Percentiles rank a stretch among this genome's conserved stretches.
Evolutionary conservation across 345 rosid genomes (phyloP).

Genomic region (Dipteronia sinensis): DNA sequence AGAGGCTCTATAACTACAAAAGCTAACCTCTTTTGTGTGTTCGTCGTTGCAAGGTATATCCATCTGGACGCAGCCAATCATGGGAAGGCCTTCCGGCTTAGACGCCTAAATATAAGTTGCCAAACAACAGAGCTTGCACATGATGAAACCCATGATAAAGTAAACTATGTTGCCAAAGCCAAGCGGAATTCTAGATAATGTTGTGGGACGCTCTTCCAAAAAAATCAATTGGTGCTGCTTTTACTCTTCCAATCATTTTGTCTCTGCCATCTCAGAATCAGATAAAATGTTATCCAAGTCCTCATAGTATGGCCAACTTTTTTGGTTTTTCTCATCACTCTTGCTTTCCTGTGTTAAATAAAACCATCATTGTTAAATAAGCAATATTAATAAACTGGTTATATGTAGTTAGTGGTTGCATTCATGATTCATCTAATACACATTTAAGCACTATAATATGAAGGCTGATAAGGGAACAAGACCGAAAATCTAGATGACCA

Average conservation of each 20-base stretch:
- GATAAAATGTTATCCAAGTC: slow-evolving; percentile 67
- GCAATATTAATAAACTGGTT: neutral
- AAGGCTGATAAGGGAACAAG: neutral
- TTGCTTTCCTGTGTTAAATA: slow-evolving; percentile 58
- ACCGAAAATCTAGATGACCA: neutral
- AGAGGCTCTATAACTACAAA: slow-evolving; percentile 20
- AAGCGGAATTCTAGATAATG: neutral
- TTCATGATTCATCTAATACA: neutral
- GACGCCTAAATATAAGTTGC: neutral
- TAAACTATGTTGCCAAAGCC: neutral
- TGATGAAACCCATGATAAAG: neutral
- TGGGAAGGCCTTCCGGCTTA: neutral
- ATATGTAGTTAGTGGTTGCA: neutral
- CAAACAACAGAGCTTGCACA: neutral
- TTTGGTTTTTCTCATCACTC: slow-evolving; percentile 39
- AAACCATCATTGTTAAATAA: neutral
- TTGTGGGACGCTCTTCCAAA: neutral
- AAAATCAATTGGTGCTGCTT: neutral
- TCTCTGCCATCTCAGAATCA: slow-evolving; percentile 36
- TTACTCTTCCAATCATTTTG: slow-evolving; percentile 28
- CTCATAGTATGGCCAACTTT: slow-evolving; percentile 77
- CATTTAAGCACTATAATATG: neutral
- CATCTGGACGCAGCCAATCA: neutral
- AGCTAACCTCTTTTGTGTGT: neutral
- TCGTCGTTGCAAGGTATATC: neutral